Evolutionary conservation across 768 basidiomycete genomes (phyloP).

Genomic region (Lenzites betulinus): DNA sequence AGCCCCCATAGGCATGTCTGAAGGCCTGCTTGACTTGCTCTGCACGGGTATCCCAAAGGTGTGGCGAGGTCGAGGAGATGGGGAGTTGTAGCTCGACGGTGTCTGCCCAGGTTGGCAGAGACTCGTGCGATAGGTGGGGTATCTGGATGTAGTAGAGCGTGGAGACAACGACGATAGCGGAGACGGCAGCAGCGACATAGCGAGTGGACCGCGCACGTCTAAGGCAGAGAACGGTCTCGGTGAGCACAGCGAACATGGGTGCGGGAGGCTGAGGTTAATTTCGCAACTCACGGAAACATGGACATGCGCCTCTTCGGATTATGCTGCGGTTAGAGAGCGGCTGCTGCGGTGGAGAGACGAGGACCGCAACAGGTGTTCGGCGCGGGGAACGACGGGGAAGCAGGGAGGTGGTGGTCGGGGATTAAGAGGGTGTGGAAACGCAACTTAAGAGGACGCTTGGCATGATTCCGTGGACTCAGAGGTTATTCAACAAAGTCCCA

Average conservation of each 20-base stretch:
- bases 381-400: neutral
- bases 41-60: constrained; percentile 55
- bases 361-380: constrained; percentile 1
- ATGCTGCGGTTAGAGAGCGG: constrained; percentile 12
- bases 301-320: neutral
- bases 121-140: neutral
- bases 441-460: neutral
- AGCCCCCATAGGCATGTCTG: constrained; percentile 66
- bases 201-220: constrained; percentile 21
- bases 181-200: constrained; percentile 14
- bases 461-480: neutral
- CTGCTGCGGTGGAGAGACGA: constrained; percentile 5
- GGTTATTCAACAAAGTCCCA: neutral
- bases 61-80: constrained; percentile 24
- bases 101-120: neutral
- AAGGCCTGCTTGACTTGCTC: constrained; percentile 62
- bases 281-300: constrained; percentile 10
- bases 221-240: neutral
- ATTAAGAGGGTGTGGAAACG: neutral
- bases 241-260: constrained; percentile 7
- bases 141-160: constrained; percentile 24
- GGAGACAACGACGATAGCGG: constrained; percentile 18
- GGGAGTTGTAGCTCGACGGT: neutral
- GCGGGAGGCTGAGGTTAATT: neutral
- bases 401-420: neutral